These are phyloP conservation scores for Xylariomycetidae sp. DNA, from an alignment of 2,329 filamentous ascomycete species.

Conservation along the genomic window DNA sequence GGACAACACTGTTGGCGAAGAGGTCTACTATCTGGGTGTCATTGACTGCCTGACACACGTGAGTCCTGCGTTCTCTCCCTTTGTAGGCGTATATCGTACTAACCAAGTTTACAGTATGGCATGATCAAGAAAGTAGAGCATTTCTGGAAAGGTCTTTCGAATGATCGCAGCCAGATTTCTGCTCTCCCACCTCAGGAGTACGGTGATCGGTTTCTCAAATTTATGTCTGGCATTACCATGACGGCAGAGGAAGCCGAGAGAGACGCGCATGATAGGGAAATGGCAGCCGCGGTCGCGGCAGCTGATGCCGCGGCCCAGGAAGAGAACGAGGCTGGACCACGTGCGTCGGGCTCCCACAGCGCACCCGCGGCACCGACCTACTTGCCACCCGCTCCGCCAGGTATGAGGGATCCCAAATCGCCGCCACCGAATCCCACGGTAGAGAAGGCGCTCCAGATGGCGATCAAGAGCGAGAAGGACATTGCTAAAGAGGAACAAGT, in stretches of 20 bases:
- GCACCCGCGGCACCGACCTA: conserved; percentile 23
- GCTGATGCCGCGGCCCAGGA: conserved; percentile 10
- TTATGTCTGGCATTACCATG: conserved; percentile 87
- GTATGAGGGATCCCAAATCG: conserved; percentile 24
- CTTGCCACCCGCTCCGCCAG: conserved; percentile 26
- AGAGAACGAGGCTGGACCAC: neutral
- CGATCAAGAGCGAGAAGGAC: conserved; percentile 24
- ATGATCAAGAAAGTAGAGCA: conserved; percentile 92
- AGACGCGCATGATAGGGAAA: conserved; percentile 55
- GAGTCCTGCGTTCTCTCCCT: conserved; percentile 36
- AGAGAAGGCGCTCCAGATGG: conserved; percentile 24
- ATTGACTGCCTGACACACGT: conserved; percentile 98
- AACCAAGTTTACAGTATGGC: conserved; percentile 60
- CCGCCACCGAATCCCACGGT: conserved; percentile 25
- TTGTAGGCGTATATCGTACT: conserved; percentile 11
- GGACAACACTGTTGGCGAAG: conserved; percentile 74
- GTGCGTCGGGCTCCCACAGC: conserved; percentile 6
- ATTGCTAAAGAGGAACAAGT: conserved; percentile 24
- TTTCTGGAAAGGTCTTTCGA: conserved; percentile 90
- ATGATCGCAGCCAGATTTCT: conserved; percentile 81
- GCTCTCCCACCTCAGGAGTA: conserved; percentile 86
- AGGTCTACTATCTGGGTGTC: conserved; percentile 96
- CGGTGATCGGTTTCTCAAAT: conserved; percentile 88
- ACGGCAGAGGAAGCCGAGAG: conserved; percentile 75
- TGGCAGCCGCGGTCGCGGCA: conserved; percentile 35